A percentile compares a stretch with the other conserved stretches of the same genome.
Conservation (phyloP, 139 green algal species). For the Ostreobium quekettii region DNA sequence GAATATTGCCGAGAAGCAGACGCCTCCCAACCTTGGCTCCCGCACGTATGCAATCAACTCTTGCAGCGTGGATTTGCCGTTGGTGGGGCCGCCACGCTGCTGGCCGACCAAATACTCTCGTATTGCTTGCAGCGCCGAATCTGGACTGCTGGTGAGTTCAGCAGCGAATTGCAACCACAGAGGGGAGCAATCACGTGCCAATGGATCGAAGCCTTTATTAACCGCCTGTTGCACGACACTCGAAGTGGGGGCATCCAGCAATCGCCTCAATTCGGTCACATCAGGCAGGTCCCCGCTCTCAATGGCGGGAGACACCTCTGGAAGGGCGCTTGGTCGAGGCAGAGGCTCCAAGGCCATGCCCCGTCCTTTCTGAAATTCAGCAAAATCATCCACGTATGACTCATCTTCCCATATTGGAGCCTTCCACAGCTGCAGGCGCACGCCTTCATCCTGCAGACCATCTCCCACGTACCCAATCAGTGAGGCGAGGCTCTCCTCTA, state of each 20-base stretch:
- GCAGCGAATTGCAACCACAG: neutral
- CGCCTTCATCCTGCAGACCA: neutral
- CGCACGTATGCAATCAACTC: neutral
- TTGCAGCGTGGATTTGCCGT: neutral
- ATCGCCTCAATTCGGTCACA: neutral
- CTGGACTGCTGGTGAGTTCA: neutral
- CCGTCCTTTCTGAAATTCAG: neutral
- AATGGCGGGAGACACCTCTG: neutral
- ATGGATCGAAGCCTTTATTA: neutral
- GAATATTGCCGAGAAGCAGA: neutral
- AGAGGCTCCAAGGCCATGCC: neutral
- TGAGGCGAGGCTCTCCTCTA: slow-evolving; percentile 37
- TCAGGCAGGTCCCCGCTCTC: neutral
- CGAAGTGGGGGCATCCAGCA: neutral
- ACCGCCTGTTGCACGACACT: too few species aligned
- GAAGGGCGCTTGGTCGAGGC: neutral
- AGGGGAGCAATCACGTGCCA: neutral
- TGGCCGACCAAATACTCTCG: neutral
- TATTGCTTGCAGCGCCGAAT: neutral
- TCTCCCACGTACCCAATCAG: neutral
- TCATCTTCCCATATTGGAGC: neutral
- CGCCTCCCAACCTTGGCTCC: neutral
- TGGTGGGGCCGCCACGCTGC: neutral
- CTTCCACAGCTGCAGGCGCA: neutral
- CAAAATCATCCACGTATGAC: neutral